A percentile compares a stretch with the other conserved stretches of the same genome.
Conservation (phyloP, 1,139 yeast genomes). For the Dujonia santamariae region DNA sequence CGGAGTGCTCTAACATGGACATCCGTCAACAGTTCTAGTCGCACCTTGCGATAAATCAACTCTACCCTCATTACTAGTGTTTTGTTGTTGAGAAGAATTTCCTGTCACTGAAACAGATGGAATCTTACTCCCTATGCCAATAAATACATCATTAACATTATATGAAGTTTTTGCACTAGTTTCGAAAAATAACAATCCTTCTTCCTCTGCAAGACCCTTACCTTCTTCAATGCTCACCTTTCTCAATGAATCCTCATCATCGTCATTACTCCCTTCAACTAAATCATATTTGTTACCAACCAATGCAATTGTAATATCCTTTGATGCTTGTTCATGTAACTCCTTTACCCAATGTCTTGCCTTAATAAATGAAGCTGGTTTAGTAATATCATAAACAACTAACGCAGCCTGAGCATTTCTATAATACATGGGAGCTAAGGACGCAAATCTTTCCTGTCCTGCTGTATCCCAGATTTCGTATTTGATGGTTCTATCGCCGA, state of each 20-base stretch:
- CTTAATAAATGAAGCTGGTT: constrained; percentile 94
- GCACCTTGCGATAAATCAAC: constrained; percentile 17
- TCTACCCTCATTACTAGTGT: constrained; percentile 28
- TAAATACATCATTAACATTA: constrained; percentile 77
- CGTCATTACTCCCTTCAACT: constrained; percentile 31
- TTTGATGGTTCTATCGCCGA: constrained; percentile 86
- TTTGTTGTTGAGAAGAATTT: constrained; percentile 8
- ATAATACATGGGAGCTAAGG: constrained; percentile 96
- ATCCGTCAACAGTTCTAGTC: constrained; percentile 1
- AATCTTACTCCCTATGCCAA: constrained; percentile 78
- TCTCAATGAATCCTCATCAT: constrained; percentile 41
- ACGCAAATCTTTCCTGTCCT: constrained; percentile 96
- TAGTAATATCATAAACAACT: constrained; percentile 93
- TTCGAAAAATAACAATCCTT: constrained; percentile 79
- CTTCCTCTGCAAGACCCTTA: constrained; percentile 64
- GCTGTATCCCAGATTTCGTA: constrained; percentile 99
- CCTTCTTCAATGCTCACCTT: constrained; percentile 91
- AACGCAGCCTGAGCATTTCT: constrained; percentile 98
- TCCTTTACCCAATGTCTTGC: constrained; percentile 99
- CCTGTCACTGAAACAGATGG: constrained; percentile 33
- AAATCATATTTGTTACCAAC: constrained; percentile 92
- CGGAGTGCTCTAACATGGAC: constrained; percentile 4
- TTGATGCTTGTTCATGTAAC: constrained; percentile 90
- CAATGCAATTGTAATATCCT: constrained; percentile 86
- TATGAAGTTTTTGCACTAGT: constrained; percentile 93